These are phyloP conservation scores for Pholiota adiposa DNA, from an alignment of 1,284 basidiomycete species.

Conservation along the genomic window DNA sequence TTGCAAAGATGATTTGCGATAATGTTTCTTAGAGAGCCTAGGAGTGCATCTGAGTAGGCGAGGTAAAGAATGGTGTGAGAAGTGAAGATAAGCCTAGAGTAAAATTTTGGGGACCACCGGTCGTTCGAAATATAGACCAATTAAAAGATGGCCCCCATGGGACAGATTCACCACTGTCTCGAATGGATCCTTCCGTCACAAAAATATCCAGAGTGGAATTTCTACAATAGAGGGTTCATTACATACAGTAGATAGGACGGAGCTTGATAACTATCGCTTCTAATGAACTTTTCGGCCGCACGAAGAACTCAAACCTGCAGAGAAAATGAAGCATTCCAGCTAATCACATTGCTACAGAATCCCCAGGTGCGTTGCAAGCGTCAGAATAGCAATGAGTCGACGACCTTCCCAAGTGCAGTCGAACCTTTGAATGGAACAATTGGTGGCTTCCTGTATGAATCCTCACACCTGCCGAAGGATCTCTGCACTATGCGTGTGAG, in stretches of 20 bases:
- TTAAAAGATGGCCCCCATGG: too few species aligned
- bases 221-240: background rate
- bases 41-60: too few species aligned
- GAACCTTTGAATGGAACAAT: background rate
- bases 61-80: too few species aligned
- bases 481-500: slow-evolving; percentile 59
- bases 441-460: background rate
- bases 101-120: background rate
- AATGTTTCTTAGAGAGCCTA: too few species aligned
- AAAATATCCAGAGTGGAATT: background rate
- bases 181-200: background rate
- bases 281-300: background rate
- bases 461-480: slow-evolving; percentile 54
- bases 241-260: background rate
- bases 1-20: too few species aligned
- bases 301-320: too few species aligned
- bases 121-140: background rate
- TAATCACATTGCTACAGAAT: background rate
- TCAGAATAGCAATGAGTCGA: background rate
- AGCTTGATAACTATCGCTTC: background rate
- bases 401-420: too few species aligned
- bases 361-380: too few species aligned
- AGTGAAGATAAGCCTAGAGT: too few species aligned
- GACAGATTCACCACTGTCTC: too few species aligned
- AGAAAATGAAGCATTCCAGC: too few species aligned